Evolutionary conservation across 805 yeast species (phyloP), one percentile per base, ranked within the genome.

Genomic region (Danielia oregonensis): DNA sequence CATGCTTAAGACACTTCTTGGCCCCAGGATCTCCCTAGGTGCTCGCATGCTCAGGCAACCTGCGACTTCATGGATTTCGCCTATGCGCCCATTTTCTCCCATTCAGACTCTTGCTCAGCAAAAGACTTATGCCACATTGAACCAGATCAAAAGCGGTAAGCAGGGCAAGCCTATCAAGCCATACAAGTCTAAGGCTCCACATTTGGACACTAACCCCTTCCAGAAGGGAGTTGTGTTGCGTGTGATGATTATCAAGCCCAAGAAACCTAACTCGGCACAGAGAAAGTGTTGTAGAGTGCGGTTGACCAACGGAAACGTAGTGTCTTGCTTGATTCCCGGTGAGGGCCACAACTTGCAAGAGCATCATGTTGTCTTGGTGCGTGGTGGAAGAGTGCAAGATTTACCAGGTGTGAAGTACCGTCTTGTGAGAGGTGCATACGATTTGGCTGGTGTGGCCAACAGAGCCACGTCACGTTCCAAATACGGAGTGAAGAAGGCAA

Each of bases 381-480:
- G 98, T 63, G 99, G 99, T n/a, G 99, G 98, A 11, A 80, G 97
- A 73, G 86, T 86, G 34, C 96, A 89, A 57, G 99, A 93, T 79
- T 70, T 91, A 51, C 98, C 98, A 17, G 99, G 99, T 75, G 96
- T 93, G 31, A 89, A 87, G 59, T 93, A 93, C 62, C 93, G 86
- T 63, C 71, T 87, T 48, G 84, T 93, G 14, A 79, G 99, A 68
- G 99, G 98, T 32, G 86, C 88, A 6, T 77, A 81, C 56, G 98
- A 91, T 68, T 71, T 93, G 54, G 83, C 88, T 31, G 97, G 97
- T 32, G 98, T 93, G 21, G 96, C 95, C 24, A 87, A 88, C 55
- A 79, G 97, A 65, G 72, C 79, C 31, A 82, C 94, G 5, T 82
- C 95, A 11, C 79, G 99, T 59, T 82, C 95, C 26, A 87, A 85